A percentile compares a stretch with the other conserved stretches of the same genome.
Evolutionary conservation across 1,139 yeast genomes (phyloP).

Genomic region (Kluyveromyces sp.): DNA sequence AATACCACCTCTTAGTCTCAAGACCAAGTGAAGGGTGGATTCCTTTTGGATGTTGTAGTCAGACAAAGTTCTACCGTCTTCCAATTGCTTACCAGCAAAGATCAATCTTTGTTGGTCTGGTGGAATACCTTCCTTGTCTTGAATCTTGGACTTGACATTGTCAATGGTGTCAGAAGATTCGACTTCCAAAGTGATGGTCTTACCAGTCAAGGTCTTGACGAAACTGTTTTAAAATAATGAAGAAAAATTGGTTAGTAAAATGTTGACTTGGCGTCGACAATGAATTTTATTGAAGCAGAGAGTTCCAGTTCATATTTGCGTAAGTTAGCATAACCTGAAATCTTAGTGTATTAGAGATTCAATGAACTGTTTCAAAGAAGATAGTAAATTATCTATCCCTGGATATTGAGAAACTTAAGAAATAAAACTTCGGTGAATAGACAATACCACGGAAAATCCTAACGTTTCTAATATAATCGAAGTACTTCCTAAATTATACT

Average conservation of each 20-base stretch:
- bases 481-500: too few relatives aligned
- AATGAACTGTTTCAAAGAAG: too few relatives aligned
- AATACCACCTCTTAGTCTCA: conserved; percentile 93
- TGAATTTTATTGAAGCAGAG: too few relatives aligned
- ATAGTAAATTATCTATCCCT: too few relatives aligned
- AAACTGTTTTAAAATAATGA: conserved; percentile 39
- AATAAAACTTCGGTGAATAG: too few relatives aligned
- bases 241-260: conserved; percentile 14
- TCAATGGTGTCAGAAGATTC: conserved; percentile 92
- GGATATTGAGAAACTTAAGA: too few relatives aligned
- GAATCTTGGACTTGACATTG: conserved; percentile 89
- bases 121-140: conserved; percentile 92
- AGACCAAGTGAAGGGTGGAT: conserved; percentile 79
- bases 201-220: conserved; percentile 82
- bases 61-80: conserved; percentile 86
- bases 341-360: too few relatives aligned
- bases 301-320: too few relatives aligned
- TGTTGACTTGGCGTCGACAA: background rate
- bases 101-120: conserved; percentile 92
- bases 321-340: too few relatives aligned
- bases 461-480: too few relatives aligned
- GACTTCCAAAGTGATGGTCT: conserved; percentile 89
- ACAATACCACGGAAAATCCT: too few relatives aligned
- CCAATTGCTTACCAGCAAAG: conserved; percentile 91
- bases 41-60: conserved; percentile 96